Base-by-base conservation (phyloP, 345 rosid species). In the Melastoma malabathricum region DNA sequence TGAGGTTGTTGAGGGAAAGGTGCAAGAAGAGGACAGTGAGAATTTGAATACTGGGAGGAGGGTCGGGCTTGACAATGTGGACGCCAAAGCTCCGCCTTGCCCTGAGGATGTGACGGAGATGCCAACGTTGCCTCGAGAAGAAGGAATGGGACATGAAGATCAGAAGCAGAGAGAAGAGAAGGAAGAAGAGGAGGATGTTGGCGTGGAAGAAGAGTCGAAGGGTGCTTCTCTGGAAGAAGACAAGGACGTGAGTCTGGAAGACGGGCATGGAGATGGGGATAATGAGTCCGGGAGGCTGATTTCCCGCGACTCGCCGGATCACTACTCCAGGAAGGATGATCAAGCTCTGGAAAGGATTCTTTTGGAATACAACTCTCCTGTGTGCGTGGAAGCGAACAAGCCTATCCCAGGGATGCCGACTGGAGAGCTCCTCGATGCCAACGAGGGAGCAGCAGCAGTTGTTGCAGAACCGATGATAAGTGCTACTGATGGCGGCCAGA, bases 281-380 rank as follows among this genome's bases (percentile, higher is more conserved):
- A 14, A 22, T 15, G 27, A 45, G 41, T 34, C 17, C 7, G 2
- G 62, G 16, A 62, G 43, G 25, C 54, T 69, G 25, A 4, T 61
- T 19, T 48, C 75, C 3, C 52, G 16, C 3, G 70, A 67, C 13
- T 64, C 66, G 0, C 69, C 63, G 0, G 57, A 50, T 49, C 56
- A 15, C 17, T 65, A 27, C 13, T 73, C 67, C 12, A 63, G 72
- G 29, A 69, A 63, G 55, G 72, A 63, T 27, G 74, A 66, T 27
- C 75, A 69, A 43, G 46, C 60, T 14, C 5, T 59, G 16, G 65
- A 57, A 17, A 66, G 62, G 18, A 51, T 41, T 31, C 44, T 3
- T 10, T 59, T 55, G 4, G 23, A 34, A 43, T 51, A 34, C 55
- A 34, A 17, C 41, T 51, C 55, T 16, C 72, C 78, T 0, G 8